Conservation (phyloP, 2,329 filamentous ascomycete genomes). For the Clarireedia sp. region DNA sequence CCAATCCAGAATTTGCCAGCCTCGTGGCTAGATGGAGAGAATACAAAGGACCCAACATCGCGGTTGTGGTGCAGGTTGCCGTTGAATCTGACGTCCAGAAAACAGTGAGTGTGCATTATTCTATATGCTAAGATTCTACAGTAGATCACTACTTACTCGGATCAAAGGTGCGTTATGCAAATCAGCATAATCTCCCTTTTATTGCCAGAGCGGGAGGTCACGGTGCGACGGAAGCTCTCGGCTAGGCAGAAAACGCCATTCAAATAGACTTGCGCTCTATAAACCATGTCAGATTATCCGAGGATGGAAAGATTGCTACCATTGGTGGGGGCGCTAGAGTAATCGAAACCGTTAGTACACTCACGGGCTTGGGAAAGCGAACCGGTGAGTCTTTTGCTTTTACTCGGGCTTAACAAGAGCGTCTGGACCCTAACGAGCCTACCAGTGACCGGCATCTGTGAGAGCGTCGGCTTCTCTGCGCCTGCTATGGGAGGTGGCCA, state of each 20-base stretch:
- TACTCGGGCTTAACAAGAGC: background rate
- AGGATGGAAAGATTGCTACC: background rate
- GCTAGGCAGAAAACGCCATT: slow-evolving; percentile 4
- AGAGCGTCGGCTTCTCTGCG: background rate
- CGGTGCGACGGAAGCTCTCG: slow-evolving; percentile 29
- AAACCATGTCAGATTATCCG: background rate
- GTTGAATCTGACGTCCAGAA: background rate
- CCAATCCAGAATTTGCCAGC: background rate
- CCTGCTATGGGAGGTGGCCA: slow-evolving; percentile 35
- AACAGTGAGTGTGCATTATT: background rate
- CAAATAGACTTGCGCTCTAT: background rate
- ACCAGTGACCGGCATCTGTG: background rate
- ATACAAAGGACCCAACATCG: background rate
- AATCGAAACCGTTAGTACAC: background rate
- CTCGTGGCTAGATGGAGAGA: background rate
- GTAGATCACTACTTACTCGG: background rate
- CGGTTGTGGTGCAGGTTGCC: background rate
- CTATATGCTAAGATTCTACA: background rate
- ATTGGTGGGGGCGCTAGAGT: background rate
- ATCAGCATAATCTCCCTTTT: background rate
- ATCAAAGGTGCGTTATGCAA: slow-evolving; percentile 2
- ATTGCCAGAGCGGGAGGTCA: slow-evolving; percentile 45
- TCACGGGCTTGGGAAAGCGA: background rate
- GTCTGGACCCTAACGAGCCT: background rate
- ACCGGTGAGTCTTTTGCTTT: background rate